These are phyloP conservation scores for Tolypocladium inflatum DNA, from an alignment of 2,329 filamentous ascomycete species.

Conservation along the genomic window DNA sequence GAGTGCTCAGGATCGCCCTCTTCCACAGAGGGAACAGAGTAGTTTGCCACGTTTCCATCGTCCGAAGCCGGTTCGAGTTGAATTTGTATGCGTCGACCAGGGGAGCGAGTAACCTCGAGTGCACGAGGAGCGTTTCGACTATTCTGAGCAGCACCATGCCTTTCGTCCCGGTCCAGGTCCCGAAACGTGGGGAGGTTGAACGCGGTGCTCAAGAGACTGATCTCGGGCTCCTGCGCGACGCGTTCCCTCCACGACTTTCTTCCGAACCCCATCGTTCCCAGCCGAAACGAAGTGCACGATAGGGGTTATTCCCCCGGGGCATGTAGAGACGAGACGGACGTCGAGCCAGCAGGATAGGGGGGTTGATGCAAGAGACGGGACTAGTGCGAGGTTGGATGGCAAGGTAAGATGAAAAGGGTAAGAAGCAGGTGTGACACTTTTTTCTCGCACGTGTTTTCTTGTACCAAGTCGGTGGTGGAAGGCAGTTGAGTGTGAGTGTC, in stretches of 20 bases:
- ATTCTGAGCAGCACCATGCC: not conserved
- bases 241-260: slow-evolving; percentile 4
- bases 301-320: not conserved
- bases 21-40: not conserved
- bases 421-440: not conserved
- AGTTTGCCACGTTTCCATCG: not conserved
- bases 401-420: not conserved
- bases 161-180: slow-evolving; percentile 5
- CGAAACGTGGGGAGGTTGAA: slow-evolving; percentile 11
- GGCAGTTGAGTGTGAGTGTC: not conserved
- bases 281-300: not conserved
- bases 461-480: not conserved
- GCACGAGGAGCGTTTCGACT: not conserved
- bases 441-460: not conserved
- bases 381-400: not conserved
- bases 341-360: not conserved
- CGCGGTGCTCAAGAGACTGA: slow-evolving; percentile 8
- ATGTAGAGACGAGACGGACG: not conserved
- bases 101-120: not conserved
- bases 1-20: not conserved
- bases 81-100: not conserved
- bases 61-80: not conserved
- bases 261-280: slow-evolving; percentile 6
- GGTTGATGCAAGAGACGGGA: not conserved
- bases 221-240: slow-evolving; percentile 2